A percentile compares a stretch with the other conserved stretches of the same genome.
phyloP scores from a whole-genome alignment of 2,329 filamentous ascomycete species.

The Ophiostoma quercus region DNA sequence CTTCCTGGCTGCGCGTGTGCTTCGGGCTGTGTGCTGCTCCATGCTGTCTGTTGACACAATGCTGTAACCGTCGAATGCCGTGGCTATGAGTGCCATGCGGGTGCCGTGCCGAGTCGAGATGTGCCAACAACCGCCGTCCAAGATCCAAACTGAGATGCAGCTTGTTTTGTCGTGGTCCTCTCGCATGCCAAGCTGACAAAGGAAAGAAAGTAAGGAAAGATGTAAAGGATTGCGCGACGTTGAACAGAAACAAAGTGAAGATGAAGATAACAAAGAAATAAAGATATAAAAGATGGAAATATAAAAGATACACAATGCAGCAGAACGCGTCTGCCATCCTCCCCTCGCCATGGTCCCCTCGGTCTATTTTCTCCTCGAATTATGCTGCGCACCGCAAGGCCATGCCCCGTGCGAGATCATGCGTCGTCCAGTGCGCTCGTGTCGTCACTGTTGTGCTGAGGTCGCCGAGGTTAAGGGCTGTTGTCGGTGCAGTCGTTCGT shows the following conservation, averaged over 20 bases:
- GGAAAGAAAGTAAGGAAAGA: neutral
- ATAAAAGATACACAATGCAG: conserved; percentile 16
- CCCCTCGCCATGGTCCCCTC: conserved; percentile 3
- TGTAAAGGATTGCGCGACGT: neutral
- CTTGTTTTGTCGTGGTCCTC: conserved; percentile 13
- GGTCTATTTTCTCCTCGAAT: conserved; percentile 12
- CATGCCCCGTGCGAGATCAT: conserved; percentile 16
- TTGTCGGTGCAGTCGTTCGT: conserved; percentile 4
- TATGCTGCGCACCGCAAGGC: conserved; percentile 18
- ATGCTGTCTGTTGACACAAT: neutral
- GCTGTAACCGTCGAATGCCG: neutral
- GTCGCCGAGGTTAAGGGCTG: neutral
- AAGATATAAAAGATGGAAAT: conserved; percentile 1
- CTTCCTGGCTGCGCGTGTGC: neutral
- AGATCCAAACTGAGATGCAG: conserved; percentile 20
- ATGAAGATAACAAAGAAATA: conserved; percentile 15
- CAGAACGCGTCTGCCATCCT: neutral
- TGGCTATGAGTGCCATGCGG: neutral
- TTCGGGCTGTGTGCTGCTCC: neutral
- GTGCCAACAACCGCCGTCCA: neutral
- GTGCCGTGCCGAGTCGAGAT: neutral
- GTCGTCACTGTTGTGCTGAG: neutral
- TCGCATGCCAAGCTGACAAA: conserved; percentile 12
- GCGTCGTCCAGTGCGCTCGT: conserved; percentile 4
- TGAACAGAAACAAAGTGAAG: neutral